These are phyloP conservation scores for Hypholoma fasciculare DNA, from an alignment of 768 basidiomycete species.

Conservation along the genomic window DNA sequence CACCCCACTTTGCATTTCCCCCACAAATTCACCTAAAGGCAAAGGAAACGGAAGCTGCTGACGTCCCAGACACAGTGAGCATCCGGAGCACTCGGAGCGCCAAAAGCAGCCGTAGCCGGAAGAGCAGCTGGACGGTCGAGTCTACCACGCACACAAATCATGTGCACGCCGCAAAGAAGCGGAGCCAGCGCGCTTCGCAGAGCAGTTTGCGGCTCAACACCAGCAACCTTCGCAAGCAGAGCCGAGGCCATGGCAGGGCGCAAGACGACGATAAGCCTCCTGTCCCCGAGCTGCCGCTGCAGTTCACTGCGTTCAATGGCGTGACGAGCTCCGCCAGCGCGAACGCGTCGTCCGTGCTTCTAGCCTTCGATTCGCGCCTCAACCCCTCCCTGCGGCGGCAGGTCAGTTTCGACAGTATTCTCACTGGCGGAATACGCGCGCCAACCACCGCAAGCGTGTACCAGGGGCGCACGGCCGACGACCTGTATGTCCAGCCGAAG, in stretches of 20 bases:
- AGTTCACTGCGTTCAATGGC: constrained; percentile 22
- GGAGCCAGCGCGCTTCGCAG: constrained; percentile 64
- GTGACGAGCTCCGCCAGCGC: constrained; percentile 17
- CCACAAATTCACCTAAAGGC: constrained; percentile 22
- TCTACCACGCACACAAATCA: constrained; percentile 36
- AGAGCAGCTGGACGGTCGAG: constrained; percentile 30
- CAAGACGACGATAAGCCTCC: constrained; percentile 30
- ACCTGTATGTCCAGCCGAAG: constrained; percentile 22
- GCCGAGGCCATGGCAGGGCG: constrained; percentile 18
- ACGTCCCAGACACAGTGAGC: constrained; percentile 38
- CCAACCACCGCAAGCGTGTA: constrained; percentile 14
- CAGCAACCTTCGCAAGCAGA: constrained; percentile 23
- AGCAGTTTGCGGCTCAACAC: constrained; percentile 64
- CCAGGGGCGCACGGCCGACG: constrained; percentile 22
- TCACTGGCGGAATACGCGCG: constrained; percentile 15
- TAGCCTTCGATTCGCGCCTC: constrained; percentile 8
- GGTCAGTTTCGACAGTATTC: constrained; percentile 25
- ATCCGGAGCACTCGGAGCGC: constrained; percentile 33
- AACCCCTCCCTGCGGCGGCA: constrained; percentile 16
- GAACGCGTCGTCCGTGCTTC: constrained; percentile 22
- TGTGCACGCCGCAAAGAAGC: constrained; percentile 63
- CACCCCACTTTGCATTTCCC: constrained; percentile 16
- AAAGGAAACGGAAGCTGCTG: constrained; percentile 24
- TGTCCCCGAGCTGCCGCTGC: constrained; percentile 31
- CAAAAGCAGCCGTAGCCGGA: constrained; percentile 34